Evolutionary conservation across 2,329 filamentous ascomycete species (phyloP).

Genomic region (Hymenoscyphus albidus): DNA sequence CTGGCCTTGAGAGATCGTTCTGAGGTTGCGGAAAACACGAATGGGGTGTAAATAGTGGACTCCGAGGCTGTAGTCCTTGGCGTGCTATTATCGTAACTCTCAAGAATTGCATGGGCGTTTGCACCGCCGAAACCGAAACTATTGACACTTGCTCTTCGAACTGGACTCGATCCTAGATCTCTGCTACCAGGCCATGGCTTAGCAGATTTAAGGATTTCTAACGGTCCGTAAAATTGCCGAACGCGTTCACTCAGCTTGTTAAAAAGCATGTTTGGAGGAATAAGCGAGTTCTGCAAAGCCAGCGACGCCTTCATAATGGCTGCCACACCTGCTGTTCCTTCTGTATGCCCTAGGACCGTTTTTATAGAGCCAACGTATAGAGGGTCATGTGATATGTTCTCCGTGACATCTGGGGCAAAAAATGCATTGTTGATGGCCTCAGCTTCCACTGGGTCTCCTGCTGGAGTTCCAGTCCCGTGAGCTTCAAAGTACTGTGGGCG

Average conservation of each 20-base stretch:
- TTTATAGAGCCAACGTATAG: constrained; percentile 24
- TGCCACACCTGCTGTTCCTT: constrained; percentile 27
- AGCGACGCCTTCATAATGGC: constrained; percentile 27
- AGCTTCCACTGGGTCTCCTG: constrained; percentile 23
- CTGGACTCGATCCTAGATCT: no score
- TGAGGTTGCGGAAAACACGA: no score
- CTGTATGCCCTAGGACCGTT: constrained; percentile 30
- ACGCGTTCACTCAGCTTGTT: constrained; percentile 4
- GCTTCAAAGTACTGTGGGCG: constrained; percentile 8
- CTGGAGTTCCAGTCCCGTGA: constrained; percentile 21
- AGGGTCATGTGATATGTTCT: no score
- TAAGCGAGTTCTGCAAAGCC: constrained; percentile 24
- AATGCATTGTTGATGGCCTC: constrained; percentile 8
- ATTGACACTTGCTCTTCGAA: neutral
- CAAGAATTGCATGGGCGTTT: neutral
- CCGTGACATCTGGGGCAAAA: no score
- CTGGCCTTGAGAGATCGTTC: no score
- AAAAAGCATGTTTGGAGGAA: constrained; percentile 19
- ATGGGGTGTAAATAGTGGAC: no score
- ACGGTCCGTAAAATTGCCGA: no score
- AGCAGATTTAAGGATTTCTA: no score
- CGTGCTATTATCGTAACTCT: neutral
- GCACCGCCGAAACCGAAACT: neutral
- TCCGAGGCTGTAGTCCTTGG: no score
- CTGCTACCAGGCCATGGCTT: no score